These are phyloP conservation scores for Mitragyna speciosa DNA, from an alignment of 257 asterid genomes.

Conservation along the genomic window DNA sequence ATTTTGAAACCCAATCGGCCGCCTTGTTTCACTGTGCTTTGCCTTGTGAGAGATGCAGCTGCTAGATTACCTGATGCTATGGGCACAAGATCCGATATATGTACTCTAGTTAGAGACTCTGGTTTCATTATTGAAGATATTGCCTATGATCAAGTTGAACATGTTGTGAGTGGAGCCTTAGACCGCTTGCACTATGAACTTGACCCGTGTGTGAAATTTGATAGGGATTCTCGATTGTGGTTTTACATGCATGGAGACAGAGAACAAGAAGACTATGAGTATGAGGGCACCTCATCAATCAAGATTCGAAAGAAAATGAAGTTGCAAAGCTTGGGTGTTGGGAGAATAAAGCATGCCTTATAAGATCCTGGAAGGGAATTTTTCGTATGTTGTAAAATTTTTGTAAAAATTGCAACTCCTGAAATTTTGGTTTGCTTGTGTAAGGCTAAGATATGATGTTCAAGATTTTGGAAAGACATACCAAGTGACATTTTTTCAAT, in stretches of 20 bases:
- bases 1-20: constrained; percentile 29
- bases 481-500: not conserved
- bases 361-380: not conserved
- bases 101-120: constrained; percentile 31
- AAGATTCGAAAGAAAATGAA: not conserved
- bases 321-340: not conserved
- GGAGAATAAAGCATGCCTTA: not conserved
- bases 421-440: not conserved
- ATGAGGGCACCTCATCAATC: constrained; percentile 7
- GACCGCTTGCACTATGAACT: constrained; percentile 30
- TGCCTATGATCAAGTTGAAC: constrained; percentile 7
- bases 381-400: not conserved
- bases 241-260: constrained; percentile 27
- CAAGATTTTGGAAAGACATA: not conserved
- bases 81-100: constrained; percentile 32
- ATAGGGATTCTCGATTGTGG: constrained; percentile 19
- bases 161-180: constrained; percentile 29
- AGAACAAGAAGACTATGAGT: constrained; percentile 25
- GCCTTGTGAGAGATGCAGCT: constrained; percentile 37
- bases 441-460: not conserved
- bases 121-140: constrained; percentile 23
- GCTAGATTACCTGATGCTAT: constrained; percentile 31
- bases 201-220: constrained; percentile 30
- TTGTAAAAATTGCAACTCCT: not conserved
- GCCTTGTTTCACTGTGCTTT: constrained; percentile 27